Percentiles rank a stretch among this genome's conserved stretches.
Evolutionary conservation across 441 rosid species (phyloP).

Genomic region (Gossypium aridum): DNA sequence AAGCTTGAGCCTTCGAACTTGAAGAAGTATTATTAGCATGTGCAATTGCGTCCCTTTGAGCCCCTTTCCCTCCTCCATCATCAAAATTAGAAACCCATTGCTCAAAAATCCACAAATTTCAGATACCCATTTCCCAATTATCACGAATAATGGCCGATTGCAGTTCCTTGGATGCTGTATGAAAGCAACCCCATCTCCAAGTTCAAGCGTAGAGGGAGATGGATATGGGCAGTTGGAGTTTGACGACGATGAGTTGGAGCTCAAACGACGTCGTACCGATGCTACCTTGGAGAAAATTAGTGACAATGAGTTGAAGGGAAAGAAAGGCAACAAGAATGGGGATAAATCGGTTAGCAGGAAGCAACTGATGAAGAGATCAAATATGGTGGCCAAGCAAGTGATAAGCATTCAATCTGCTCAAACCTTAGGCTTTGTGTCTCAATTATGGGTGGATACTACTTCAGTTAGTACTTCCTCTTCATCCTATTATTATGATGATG

Average conservation of each 20-base stretch:
- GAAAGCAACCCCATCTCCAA: conserved; percentile 11
- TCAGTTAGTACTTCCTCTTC: conserved; percentile 38
- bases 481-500: neutral
- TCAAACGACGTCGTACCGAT: conserved; percentile 13
- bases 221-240: conserved; percentile 27
- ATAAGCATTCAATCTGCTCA: conserved; percentile 69
- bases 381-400: conserved; percentile 79
- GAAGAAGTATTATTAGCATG: conserved; percentile 18
- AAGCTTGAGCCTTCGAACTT: neutral
- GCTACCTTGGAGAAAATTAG: conserved; percentile 18
- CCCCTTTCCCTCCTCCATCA: conserved; percentile 12
- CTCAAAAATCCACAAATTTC: neutral
- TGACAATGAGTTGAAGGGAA: conserved; percentile 6
- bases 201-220: conserved; percentile 7
- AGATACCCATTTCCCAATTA: conserved; percentile 1
- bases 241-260: conserved; percentile 23
- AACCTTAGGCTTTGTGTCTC: conserved; percentile 72
- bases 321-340: neutral
- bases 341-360: conserved; percentile 33
- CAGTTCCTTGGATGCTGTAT: neutral
- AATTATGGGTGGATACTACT: conserved; percentile 73
- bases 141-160: conserved; percentile 12
- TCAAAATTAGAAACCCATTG: conserved; percentile 11
- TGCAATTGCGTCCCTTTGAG: conserved; percentile 29
- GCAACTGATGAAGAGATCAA: conserved; percentile 52